Evolutionary conservation across 139 green algal genomes (phyloP).

Genomic region (Chlamydomonas sphaeroides): DNA sequence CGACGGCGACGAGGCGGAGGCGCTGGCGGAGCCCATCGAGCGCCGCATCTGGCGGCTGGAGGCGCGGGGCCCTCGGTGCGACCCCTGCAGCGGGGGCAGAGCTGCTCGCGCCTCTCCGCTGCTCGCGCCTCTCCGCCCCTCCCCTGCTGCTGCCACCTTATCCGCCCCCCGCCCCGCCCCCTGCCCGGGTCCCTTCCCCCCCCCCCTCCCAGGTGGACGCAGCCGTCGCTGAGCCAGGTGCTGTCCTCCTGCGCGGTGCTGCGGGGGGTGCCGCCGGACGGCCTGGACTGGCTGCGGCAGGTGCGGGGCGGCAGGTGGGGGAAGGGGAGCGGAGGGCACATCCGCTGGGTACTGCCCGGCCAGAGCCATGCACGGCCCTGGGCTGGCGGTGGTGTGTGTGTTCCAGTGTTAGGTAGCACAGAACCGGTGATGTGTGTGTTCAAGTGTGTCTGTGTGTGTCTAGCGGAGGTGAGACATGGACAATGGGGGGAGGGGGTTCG

Average conservation of each 20-base stretch:
- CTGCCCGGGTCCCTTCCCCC: background rate
- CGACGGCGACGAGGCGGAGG: conserved; percentile 67
- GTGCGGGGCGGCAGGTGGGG: no score
- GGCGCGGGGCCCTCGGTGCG: conserved; percentile 69
- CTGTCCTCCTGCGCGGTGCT: conserved; percentile 23
- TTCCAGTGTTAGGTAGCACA: no score
- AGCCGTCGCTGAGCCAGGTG: conserved; percentile 26
- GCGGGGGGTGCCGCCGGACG: background rate
- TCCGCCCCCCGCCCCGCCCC: background rate
- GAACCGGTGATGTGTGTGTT: no score
- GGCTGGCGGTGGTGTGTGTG: no score
- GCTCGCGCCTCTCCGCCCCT: background rate
- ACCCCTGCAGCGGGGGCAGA: no score
- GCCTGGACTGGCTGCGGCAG: conserved; percentile 32
- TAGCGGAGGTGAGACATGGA: no score
- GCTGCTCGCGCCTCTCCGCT: background rate
- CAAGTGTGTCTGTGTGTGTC: no score
- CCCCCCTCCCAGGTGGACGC: conserved; percentile 7
- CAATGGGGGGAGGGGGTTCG: no score
- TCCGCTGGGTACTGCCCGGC: no score
- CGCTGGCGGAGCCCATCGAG: conserved; percentile 70
- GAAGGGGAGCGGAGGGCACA: no score
- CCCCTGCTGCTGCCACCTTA: background rate
- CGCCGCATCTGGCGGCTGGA: conserved; percentile 72
- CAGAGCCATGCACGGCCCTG: no score